Evolutionary conservation across 2,329 filamentous ascomycete species (phyloP).

Genomic region (Phoma sp.): DNA sequence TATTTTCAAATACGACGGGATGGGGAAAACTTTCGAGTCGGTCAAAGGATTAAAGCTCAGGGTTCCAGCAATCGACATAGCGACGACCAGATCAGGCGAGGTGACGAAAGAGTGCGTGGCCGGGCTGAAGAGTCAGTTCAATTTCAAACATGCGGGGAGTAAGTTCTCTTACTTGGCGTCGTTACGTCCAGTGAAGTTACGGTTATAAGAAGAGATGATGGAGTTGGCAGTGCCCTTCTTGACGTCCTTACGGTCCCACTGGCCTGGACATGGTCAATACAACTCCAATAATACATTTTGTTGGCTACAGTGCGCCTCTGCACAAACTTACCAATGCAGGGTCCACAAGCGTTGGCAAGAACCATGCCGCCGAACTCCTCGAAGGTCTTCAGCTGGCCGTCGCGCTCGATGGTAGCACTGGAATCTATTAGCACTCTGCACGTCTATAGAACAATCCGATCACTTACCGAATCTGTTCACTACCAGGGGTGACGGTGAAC

Average conservation of each 20-base stretch:
- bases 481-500: constrained; percentile 95
- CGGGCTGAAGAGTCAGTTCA: neutral
- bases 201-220: constrained; percentile 99
- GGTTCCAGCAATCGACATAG: constrained; percentile 80
- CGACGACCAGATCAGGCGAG: constrained; percentile 87
- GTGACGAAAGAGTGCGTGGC: constrained; percentile 93
- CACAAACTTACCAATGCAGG: constrained; percentile 49
- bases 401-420: constrained; percentile 75
- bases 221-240: constrained; percentile 96
- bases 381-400: constrained; percentile 91
- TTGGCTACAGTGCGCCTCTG: neutral
- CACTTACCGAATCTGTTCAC: constrained; percentile 83
- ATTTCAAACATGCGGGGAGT: neutral
- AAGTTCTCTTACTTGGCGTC: constrained; percentile 69
- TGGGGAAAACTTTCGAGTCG: neutral
- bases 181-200: constrained; percentile 98
- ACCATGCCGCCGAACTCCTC: constrained; percentile 96
- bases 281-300: constrained; percentile 4
- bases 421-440: neutral
- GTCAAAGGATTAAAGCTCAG: constrained; percentile 93
- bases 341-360: constrained; percentile 88
- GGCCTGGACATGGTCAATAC: constrained; percentile 45
- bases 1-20: neutral
- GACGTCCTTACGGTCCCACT: constrained; percentile 93
- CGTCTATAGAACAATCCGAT: constrained; percentile 1